A percentile compares a stretch with the other conserved stretches of the same genome.
Evolutionary conservation across 257 asterid genomes (phyloP).

Genomic region (Solanum lycopersicoides): DNA sequence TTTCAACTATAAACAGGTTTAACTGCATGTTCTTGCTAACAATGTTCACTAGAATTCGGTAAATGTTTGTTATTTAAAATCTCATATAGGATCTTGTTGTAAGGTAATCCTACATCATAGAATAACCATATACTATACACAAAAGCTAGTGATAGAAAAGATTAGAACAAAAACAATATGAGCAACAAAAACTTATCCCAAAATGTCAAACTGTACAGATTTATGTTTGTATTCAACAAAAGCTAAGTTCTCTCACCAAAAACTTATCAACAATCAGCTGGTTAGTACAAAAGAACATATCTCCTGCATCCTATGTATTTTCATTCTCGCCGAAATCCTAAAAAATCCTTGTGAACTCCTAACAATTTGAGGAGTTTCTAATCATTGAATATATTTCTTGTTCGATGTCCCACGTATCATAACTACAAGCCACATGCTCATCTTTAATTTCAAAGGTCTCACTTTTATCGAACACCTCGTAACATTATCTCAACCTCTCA

Average conservation of each 20-base stretch:
- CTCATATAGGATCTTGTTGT: not conserved
- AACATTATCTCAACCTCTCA: not conserved
- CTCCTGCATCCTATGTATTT: not conserved
- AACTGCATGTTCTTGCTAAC: not conserved
- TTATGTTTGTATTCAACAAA: not conserved
- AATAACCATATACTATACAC: not conserved
- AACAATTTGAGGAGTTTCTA: not conserved
- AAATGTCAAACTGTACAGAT: not conserved
- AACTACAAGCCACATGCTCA: not conserved
- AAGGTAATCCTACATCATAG: not conserved
- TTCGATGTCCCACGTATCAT: not conserved
- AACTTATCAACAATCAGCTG: slow-evolving; percentile 12
- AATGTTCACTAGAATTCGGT: too few relatives aligned
- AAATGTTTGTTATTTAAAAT: too few relatives aligned
- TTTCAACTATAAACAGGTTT: too few relatives aligned
- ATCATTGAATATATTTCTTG: not conserved
- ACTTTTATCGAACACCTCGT: not conserved
- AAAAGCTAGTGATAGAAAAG: not conserved
- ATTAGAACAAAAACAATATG: not conserved
- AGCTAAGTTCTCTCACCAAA: slow-evolving; percentile 9
- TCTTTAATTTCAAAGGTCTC: not conserved
- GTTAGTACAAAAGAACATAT: not conserved
- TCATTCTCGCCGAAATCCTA: not conserved
- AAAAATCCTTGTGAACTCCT: not conserved
- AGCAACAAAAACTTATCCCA: not conserved